Conservation (phyloP, 441 rosid genomes). For the Gossypium aridum region DNA sequence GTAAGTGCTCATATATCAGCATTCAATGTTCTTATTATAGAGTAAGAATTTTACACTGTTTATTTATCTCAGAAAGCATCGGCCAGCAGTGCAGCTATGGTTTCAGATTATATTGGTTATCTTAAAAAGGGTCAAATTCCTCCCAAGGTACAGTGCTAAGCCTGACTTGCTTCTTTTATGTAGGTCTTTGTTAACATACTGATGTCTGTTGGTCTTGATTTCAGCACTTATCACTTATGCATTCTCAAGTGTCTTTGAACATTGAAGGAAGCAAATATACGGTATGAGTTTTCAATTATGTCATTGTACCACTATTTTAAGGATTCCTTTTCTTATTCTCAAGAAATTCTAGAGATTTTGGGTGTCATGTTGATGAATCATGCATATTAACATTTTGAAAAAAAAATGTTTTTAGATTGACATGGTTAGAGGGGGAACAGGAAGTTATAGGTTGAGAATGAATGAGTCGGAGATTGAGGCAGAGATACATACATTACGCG, state of each 20-base stretch:
- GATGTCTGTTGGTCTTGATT: slow-evolving; percentile 22
- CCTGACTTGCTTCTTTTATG: background rate
- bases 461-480: slow-evolving; percentile 90
- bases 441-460: slow-evolving; percentile 91
- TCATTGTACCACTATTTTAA: slow-evolving; percentile 11
- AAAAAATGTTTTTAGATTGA: slow-evolving; percentile 51
- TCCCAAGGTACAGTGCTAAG: slow-evolving; percentile 66
- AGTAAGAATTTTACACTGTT: slow-evolving; percentile 1
- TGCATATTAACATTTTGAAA: slow-evolving; percentile 16
- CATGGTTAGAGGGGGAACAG: slow-evolving; percentile 94
- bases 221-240: slow-evolving; percentile 96
- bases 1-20: slow-evolving; percentile 41
- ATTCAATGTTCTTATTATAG: background rate
- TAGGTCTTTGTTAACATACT: slow-evolving; percentile 15
- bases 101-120: slow-evolving; percentile 96
- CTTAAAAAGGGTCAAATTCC: slow-evolving; percentile 99
- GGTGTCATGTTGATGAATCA: slow-evolving; percentile 11
- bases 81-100: slow-evolving; percentile 91
- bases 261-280: slow-evolving; percentile 99
- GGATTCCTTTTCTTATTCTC: slow-evolving; percentile 4
- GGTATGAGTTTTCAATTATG: slow-evolving; percentile 38
- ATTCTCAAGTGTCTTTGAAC: slow-evolving; percentile 96
- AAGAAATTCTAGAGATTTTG: slow-evolving; percentile 10
- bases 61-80: slow-evolving; percentile 77
- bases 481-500: slow-evolving; percentile 97